Base-by-base conservation (phyloP, 768 basidiomycete species). In the Amanita rimosa region DNA sequence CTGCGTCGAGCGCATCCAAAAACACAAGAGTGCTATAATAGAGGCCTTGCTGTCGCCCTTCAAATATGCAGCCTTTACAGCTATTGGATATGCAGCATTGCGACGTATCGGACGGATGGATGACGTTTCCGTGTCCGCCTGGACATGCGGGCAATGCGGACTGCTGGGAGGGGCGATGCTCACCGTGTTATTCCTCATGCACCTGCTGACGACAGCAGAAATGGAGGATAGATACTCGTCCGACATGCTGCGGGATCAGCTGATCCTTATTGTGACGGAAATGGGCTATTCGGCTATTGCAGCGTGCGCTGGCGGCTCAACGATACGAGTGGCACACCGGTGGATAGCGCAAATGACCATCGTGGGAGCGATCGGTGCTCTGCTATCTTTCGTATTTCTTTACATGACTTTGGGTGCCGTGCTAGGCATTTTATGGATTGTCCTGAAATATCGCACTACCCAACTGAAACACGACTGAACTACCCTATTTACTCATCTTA, bases 61-160 rank as follows among this genome's bases (percentile, higher is more conserved):
- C 14, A 65, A 65, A 57, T 65, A 65, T 40, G 57, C 62, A 14
- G 31, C 60, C 13, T 64, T 65, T 49, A 55, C 59, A 33, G 40
- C 54, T 33, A 27, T 60, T 42, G 64, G 64, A 43, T 53, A 47
- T 46, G 26, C 53, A 4, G 39, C 60, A 24, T 52, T 63, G 14
- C 53, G 27, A 37, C 29, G 39, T 13, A 42, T 44, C 45, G 51
- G 54, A 29, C 26, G 35, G 27, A 40, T 53, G 21, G 41, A 50
- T 49, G 34, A 47, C 11, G 22, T 35, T 17, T 38, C 40, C 29
- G 46, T 49, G 27, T 27, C 52, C 11, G 31, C 36, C 26, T 29
- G 42, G 21, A 33, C 52, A 13, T 42, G 22, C 33, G 57, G 55
- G 11, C 57, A 54, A 49, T 52, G 57, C 42, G 62, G 62, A 16